Base-by-base conservation (phyloP, 306 rosid genomes). In the Alnus glutinosa region DNA sequence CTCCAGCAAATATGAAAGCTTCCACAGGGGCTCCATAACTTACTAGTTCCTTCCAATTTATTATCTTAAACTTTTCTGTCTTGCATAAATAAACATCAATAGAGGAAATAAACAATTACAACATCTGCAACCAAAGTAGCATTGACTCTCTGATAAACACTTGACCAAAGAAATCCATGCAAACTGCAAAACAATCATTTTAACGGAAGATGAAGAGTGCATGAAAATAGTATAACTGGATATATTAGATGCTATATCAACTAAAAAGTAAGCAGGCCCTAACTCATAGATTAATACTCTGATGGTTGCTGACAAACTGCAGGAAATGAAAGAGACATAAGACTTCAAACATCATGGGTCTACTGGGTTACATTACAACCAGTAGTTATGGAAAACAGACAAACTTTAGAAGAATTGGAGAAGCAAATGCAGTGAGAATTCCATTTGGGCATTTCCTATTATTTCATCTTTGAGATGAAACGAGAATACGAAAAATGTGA, bases 1-100 rank as follows among this genome's bases (percentile, higher is more conserved):
- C 86, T 96, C 98, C 9, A 96, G 90, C 93, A 96, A 86, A 83
- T 88, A 89, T 72, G 90, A 11, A 75, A 96, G 96, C 81, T 88
- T 90, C 98, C 89, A 91, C 58, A 90, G 85, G 66, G 99, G 81
- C 74, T 92, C 98, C 97, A 96, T 96, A 74, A 55, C 76, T 82
- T 83, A 83, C 61, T 23, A 68, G 18, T 19, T 44, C 54, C 64
- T 59, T 78, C 71, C 39, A 47, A 57, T 37, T 75, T 50, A 23
- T 55, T 64, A 77, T 82, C 86, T 83, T 76, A 72, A 58, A 75
- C 47, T 67, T 7, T 52, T 59, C 80, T 81, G 70, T 74, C 76
- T 75, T 19, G 14, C 85, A 83, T 36, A 69, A 78, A 71, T 18
- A 73, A 48, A 58, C 4, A 62, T 54, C 12, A 69, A 8, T 16